phyloP scores from a whole-genome alignment of 192 early-diverging fungal species.

The Backusella westeae region DNA sequence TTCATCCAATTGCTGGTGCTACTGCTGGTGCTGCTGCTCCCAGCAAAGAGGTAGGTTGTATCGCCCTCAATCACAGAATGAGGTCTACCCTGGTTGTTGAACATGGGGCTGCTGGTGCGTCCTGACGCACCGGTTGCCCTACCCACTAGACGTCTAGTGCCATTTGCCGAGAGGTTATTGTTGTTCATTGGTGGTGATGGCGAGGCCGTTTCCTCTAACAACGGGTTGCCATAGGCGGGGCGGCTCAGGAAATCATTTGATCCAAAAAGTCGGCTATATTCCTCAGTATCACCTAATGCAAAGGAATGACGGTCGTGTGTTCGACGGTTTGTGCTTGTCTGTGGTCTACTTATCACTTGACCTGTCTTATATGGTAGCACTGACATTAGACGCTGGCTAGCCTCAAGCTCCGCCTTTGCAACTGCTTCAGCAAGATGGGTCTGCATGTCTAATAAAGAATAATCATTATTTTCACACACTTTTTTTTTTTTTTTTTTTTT shows the following conservation, averaged over 20 bases:
- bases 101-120: constrained; percentile 5
- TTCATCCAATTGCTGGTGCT: background rate
- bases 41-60: constrained; percentile 13
- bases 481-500: background rate
- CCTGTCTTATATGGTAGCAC: constrained; percentile 37
- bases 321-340: constrained; percentile 18
- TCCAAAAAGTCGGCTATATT: constrained; percentile 20
- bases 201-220: background rate
- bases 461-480: background rate
- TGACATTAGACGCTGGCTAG: constrained; percentile 32
- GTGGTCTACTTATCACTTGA: constrained; percentile 26
- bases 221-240: background rate
- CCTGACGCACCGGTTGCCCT: constrained; percentile 7
- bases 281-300: constrained; percentile 35
- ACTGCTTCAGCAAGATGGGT: constrained; percentile 51
- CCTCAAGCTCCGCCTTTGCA: constrained; percentile 56
- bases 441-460: constrained; percentile 34
- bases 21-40: background rate
- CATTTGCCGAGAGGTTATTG: background rate
- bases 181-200: background rate
- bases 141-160: background rate
- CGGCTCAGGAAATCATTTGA: background rate
- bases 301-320: constrained; percentile 35
- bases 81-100: constrained; percentile 19
- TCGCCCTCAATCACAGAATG: constrained; percentile 37